These are phyloP conservation scores for Zygotorulaspora mrakii DNA, from an alignment of 1,139 yeast species.

Conservation along the genomic window DNA sequence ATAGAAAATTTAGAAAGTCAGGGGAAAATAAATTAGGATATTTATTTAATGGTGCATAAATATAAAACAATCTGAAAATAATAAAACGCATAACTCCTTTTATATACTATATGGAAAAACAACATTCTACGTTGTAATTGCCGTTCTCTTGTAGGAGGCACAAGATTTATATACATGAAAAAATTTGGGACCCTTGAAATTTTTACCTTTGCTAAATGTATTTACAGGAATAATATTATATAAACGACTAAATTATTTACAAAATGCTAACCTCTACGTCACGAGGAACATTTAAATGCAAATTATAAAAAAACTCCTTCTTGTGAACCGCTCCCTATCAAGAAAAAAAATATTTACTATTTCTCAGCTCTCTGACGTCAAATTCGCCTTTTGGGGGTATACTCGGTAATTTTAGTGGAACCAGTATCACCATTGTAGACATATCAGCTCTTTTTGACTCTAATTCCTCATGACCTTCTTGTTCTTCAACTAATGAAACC, in stretches of 20 bases:
- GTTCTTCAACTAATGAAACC: constrained; percentile 55
- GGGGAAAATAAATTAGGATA: constrained; percentile 58
- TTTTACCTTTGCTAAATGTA: background rate
- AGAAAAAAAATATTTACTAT: constrained; percentile 76
- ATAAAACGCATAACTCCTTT: background rate
- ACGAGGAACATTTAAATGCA: background rate
- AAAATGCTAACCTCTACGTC: background rate
- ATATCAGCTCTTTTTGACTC: constrained; percentile 34
- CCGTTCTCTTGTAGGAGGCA: too few relatives aligned
- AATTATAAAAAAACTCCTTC: background rate
- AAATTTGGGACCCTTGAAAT: too few relatives aligned
- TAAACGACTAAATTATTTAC: background rate
- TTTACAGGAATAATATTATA: background rate
- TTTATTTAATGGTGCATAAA: background rate
- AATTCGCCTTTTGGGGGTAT: constrained; percentile 82
- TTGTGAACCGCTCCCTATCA: constrained; percentile 11
- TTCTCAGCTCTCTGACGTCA: constrained; percentile 67
- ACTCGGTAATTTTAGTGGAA: constrained; percentile 67
- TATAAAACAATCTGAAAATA: too few relatives aligned
- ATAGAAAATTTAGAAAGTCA: constrained; percentile 79
- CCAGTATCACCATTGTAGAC: constrained; percentile 39
- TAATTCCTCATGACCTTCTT: constrained; percentile 28
- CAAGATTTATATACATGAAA: too few relatives aligned
- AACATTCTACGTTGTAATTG: too few relatives aligned
- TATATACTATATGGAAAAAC: background rate